phyloP scores from a whole-genome alignment of 345 rosid species.

The Raphanus raphanistrum region DNA sequence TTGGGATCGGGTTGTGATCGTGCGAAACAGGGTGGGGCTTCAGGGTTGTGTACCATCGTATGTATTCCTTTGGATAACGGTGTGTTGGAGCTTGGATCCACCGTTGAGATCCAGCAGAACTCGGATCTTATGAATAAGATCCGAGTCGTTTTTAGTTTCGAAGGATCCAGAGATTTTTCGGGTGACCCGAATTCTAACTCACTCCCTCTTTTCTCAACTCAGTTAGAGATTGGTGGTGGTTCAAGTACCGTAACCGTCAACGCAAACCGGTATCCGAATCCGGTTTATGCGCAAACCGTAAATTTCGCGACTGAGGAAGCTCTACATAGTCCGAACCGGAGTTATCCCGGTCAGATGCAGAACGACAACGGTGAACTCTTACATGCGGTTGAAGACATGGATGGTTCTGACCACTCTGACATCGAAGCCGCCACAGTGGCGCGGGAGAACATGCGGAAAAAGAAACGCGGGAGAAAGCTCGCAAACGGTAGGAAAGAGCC shows the following conservation, averaged over 20 bases:
- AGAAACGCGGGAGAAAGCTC: not conserved
- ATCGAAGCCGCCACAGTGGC: not conserved
- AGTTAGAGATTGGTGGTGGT: not conserved
- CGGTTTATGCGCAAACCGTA: not conserved
- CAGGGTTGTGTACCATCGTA: constrained; percentile 74
- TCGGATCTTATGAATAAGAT: constrained; percentile 74
- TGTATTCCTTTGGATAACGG: constrained; percentile 76
- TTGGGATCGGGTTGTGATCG: constrained; percentile 60
- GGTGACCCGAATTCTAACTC: constrained; percentile 18
- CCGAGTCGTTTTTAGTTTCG: constrained; percentile 54
- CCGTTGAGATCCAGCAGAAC: constrained; percentile 60
- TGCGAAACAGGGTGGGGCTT: constrained; percentile 61
- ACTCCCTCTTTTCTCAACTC: not conserved
- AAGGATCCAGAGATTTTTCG: constrained; percentile 41
- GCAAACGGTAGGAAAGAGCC: not conserved
- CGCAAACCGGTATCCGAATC: constrained; percentile 11
- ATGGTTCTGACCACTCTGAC: not conserved
- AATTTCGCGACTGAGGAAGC: not conserved
- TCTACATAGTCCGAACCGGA: not conserved
- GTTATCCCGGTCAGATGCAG: not conserved
- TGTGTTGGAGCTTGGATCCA: constrained; percentile 86
- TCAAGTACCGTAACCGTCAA: constrained; percentile 24
- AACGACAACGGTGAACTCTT: not conserved
- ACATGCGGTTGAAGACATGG: not conserved
- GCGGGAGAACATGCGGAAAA: not conserved